Evolutionary conservation across 2,329 filamentous ascomycete genomes (phyloP), one percentile per base, ranked within the genome.

Genomic region (Xylariaceae sp.): DNA sequence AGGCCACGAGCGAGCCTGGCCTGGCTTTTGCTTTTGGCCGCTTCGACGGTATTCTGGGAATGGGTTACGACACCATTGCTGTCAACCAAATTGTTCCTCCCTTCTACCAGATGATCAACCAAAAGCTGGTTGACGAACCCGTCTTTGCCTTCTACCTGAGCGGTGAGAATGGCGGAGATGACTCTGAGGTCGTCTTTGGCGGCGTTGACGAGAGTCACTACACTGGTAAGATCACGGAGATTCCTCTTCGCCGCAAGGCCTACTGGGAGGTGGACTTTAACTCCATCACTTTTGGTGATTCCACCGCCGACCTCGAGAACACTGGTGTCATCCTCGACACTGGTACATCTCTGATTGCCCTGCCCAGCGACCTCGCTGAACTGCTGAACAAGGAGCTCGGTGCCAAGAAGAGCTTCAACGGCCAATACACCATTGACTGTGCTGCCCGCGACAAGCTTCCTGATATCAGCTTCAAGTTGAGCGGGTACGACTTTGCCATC

Each of bases 221-320:
- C 72, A 85, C 80, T 40, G 94, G 94, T 68, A 86, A 97, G 74
- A 82, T 99, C 67, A 89, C 86, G 71, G 95, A 91, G 73, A 90
- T 99, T 64, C 94, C 94, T 53, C 84, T 99, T 65, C 89, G 94
- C 73, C 89, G 94, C 72, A 97, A 97, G 87, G 94, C 94, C 48
- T 99, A 99, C 83, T 99, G 94, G 94, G 94, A 99, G 81, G 92
- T 99, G 53, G 91, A 97, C 68, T 85, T 99, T 59, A 87, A 97
- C 68, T 81, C 90, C 61, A 94, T 99, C 75, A 85, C 87, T 53
- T 90, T 96, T 62, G 95, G 94, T 66, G 81, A 91, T 51, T 83
- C 88, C 69, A 86, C 84, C 63, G 91, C 91, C 58, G 88, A 96
- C 73, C 85, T 97, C 62, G 92, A 97, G 62, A 84, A 89, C 80